Conservation (phyloP, 75 land plant genomes). For the Cunninghamia lanceolata region DNA sequence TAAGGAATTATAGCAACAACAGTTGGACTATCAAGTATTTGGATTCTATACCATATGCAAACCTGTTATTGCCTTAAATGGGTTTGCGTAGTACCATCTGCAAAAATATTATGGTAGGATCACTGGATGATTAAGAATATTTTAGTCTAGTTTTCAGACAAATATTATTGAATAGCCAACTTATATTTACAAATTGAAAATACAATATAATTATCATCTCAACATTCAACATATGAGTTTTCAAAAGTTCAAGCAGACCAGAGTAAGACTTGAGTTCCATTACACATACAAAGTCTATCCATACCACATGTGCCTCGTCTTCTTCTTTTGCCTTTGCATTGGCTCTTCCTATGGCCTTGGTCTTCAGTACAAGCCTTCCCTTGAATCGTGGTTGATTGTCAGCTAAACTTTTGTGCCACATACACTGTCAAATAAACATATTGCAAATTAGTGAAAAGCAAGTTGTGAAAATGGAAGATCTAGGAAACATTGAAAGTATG, state of each 20-base stretch:
- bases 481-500: not conserved
- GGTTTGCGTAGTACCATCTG: not conserved
- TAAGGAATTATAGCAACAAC: no score
- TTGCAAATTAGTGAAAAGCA: not conserved
- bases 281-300: slow-evolving; percentile 3
- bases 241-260: not conserved
- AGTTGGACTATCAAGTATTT: not conserved
- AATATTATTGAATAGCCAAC: not conserved
- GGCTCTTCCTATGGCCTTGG: not conserved
- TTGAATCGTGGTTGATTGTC: slow-evolving; percentile 41
- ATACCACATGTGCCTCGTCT: slow-evolving; percentile 4
- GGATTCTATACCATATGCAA: not conserved
- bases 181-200: not conserved
- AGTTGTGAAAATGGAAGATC: not conserved
- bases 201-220: not conserved
- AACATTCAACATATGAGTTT: not conserved
- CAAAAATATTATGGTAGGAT: not conserved
- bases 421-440: slow-evolving; percentile 24
- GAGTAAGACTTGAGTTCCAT: not conserved
- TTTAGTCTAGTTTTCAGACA: not conserved
- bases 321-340: not conserved
- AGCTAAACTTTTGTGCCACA: slow-evolving; percentile 45
- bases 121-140: not conserved
- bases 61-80: not conserved
- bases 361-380: slow-evolving; percentile 37